Evolutionary conservation across 1,284 basidiomycete genomes (phyloP), one percentile per base, ranked within the genome.

Genomic region (Cystobasidiaceae sp.): DNA sequence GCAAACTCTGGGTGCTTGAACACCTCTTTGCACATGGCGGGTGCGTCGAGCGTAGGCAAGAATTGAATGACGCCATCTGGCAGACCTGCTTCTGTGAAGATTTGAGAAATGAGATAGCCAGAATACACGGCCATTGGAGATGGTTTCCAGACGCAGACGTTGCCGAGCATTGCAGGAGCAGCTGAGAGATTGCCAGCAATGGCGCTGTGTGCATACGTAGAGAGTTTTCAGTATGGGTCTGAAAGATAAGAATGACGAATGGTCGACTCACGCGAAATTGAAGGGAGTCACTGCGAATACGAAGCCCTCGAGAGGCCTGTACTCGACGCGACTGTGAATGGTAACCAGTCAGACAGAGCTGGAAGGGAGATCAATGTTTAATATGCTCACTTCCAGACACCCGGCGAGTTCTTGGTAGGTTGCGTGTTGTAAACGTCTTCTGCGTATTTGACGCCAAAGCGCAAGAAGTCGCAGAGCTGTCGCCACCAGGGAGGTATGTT

Each of bases 21-120:
- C 37, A 71, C 50, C 45, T 87, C 49, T 84, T 87, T 77, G 34
- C 67, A 67, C 68, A 73, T 62, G 66, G 66, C 78, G 3, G 94
- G 94, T 4, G 61, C 49, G 23, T 64, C 61, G 52, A 56, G 34
- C 28, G 43, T 43, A 19, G 61, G 61, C 5, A 94, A 85, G 77
- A 99, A 99, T 77, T 99, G 94, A 78, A 99, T 91, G 60, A 98
- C 94, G 68, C 90, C 88, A 3, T 89, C 84, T 33, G 96, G 94
- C 2, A 99, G 80, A 71, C 94, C 94, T 1, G 94, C 94, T 79
- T 99, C 94, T 58, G 85, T 81, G 71, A 99, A 84, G 75, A 98
- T 88, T 80, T 96, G 86, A 81, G 93, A 85, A 48, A 90, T 80
- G 72, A 99, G 78, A 81, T 94, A 98, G 81, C 93, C 97, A 66